phyloP scores from a whole-genome alignment of 2,329 filamentous ascomycete species.

The Aureobasidium namibiae region DNA sequence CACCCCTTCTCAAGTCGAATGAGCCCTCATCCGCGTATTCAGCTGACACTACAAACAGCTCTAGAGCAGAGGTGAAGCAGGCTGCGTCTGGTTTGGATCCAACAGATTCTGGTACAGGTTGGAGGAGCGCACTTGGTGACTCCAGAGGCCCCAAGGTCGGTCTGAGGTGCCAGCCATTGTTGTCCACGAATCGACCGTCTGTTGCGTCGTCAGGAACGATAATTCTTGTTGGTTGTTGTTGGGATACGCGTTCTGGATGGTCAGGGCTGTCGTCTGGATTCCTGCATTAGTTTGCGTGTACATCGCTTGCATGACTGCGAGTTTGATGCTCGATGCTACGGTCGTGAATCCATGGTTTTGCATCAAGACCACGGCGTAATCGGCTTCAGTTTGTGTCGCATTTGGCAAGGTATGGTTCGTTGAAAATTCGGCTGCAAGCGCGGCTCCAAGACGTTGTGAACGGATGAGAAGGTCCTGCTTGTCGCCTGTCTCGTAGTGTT shows the following conservation, averaged over 20 bases:
- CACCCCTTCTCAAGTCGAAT: no score
- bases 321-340: constrained; percentile 30
- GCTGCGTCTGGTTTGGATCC: constrained; percentile 6
- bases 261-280: constrained; percentile 34
- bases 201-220: background rate
- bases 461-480: constrained; percentile 21
- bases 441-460: constrained; percentile 16
- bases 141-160: constrained; percentile 10
- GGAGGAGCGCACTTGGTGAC: background rate
- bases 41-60: background rate
- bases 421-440: constrained; percentile 18
- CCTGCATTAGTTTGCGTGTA: constrained; percentile 39
- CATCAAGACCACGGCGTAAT: constrained; percentile 37
- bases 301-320: constrained; percentile 34
- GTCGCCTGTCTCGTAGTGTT: constrained; percentile 16
- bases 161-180: constrained; percentile 1
- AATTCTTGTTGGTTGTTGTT: background rate
- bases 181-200: background rate
- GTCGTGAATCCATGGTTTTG: constrained; percentile 38
- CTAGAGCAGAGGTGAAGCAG: constrained; percentile 1
- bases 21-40: background rate
- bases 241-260: constrained; percentile 1
- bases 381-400: constrained; percentile 9
- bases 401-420: background rate
- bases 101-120: constrained; percentile 12